Conservation (phyloP, 768 basidiomycete species). For the Suillus lakei region DNA sequence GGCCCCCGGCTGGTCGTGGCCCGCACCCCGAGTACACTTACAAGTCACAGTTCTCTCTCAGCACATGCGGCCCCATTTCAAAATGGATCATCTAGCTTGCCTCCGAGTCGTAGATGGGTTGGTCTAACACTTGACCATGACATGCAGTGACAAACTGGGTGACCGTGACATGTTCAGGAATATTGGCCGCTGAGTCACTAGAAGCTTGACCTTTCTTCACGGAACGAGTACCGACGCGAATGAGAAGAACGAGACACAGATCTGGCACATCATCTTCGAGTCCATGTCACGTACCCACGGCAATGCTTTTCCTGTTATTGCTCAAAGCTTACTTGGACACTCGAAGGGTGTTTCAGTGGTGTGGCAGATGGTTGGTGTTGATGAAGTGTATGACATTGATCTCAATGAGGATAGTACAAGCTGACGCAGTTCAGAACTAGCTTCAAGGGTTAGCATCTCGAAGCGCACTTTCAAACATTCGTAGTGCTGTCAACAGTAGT, state of each 20-base stretch:
- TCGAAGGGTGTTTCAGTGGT: constrained; percentile 99
- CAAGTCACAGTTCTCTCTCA: background rate
- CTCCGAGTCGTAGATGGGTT: background rate
- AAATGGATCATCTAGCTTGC: background rate
- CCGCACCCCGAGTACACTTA: background rate
- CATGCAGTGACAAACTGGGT: background rate
- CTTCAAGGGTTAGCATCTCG: too few relatives aligned
- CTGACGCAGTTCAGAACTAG: too few relatives aligned
- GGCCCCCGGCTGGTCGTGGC: background rate
- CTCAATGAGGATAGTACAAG: too few relatives aligned
- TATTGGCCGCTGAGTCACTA: background rate
- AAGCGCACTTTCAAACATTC: too few relatives aligned
- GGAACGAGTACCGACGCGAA: constrained; percentile 89
- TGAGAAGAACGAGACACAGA: constrained; percentile 96
- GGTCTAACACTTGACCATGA: too few relatives aligned
- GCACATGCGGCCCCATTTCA: background rate
- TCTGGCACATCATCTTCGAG: constrained; percentile 94
- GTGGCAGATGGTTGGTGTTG: constrained; percentile 95
- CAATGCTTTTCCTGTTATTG: constrained; percentile 95
- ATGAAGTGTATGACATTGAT: too few relatives aligned
- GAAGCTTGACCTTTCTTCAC: constrained; percentile 46
- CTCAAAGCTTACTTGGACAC: constrained; percentile 95
- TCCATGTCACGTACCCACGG: constrained; percentile 87
- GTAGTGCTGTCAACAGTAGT: too few relatives aligned
- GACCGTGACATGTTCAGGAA: background rate